Evolutionary conservation across 2,329 filamentous ascomycete species (phyloP), one percentile per base, ranked within the genome.

Genomic region (Nigrospora oryzae): DNA sequence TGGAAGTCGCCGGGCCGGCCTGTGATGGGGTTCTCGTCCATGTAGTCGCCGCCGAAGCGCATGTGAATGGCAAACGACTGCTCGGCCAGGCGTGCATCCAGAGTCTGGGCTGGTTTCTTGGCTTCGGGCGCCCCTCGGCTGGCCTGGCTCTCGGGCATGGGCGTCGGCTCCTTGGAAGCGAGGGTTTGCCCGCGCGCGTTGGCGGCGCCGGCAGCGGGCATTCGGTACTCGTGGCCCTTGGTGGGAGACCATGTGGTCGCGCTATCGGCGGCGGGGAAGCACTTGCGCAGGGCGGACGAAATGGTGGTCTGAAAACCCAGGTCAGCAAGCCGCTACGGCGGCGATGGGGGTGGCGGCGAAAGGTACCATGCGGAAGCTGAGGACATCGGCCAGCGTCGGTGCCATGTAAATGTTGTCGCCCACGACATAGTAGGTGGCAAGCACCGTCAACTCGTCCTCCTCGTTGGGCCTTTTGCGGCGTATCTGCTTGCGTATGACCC

Each of bases 401-500:
- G 81, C 80, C 73, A 80, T 79, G 57, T 83, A 84, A 4, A 85
- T 75, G 43, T 83, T 80, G 51, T 82, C 77, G 0, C 79, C 80
- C 1, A 82, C 72, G 3, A 85, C 70, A 55, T 82, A 84, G 56
- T 84, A 85, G 3, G 74, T 73, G 5, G 74, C 68, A 35, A 81
- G 74, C 0, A 84, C 69, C 2, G 63, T 74, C 23, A 84, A 68
- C 48, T 82, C 78, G 51, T 82, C 79, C 23, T 79, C 74, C 13
- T 70, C 65, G 5, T 69, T 68, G 36, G 71, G 67, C 13, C 71
- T 66, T 63, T 82, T 81, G 48, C 75, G 70, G 41, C 81, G 68
- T 23, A 74, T 79, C 63, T 85, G 81, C 67, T 84, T 84, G 56
- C 79, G 74, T 53, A 85, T 83, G 28, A 84, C 77, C 81, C 81